These are phyloP conservation scores for Phalaenopsis equestris DNA, from an alignment of 106 monocot species.

Conservation along the genomic window DNA sequence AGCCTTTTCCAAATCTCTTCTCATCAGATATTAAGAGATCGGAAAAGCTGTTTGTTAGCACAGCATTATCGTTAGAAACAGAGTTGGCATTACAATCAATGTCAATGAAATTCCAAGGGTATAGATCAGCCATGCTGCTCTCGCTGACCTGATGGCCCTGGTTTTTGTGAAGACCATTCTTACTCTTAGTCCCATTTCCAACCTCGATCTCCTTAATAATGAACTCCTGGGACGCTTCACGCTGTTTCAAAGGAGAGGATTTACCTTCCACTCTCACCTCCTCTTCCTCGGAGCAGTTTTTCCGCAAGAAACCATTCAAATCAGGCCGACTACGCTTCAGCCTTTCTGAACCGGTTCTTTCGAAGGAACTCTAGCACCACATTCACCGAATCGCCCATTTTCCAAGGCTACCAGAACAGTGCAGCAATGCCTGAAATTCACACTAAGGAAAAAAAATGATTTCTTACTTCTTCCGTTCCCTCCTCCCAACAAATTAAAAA, in stretches of 20 bases:
- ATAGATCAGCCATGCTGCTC: conserved; percentile 48
- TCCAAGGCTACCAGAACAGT: neutral
- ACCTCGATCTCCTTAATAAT: conserved; percentile 91
- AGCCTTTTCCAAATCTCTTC: conserved; percentile 13
- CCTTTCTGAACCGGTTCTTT: conserved; percentile 65
- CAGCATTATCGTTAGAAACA: conserved; percentile 2
- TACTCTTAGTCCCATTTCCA: conserved; percentile 34
- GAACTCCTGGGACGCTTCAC: conserved; percentile 50
- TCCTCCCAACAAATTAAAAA: neutral
- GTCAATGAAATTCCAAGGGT: conserved; percentile 50
- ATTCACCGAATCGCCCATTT: conserved; percentile 72
- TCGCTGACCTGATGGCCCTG: conserved; percentile 14
- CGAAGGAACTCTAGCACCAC: conserved; percentile 75
- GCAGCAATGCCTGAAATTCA: conserved; percentile 1
- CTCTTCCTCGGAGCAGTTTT: conserved; percentile 21
- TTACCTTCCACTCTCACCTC: conserved; percentile 16
- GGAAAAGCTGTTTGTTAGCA: conserved; percentile 34
- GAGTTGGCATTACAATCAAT: conserved; percentile 14
- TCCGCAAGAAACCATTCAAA: conserved; percentile 29
- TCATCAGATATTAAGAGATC: conserved; percentile 60
- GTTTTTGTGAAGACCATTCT: conserved; percentile 20
- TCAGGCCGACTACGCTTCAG: conserved; percentile 50
- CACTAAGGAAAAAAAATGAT: neutral
- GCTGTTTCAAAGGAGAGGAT: conserved; percentile 13
- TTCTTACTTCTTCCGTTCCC: neutral